Percentiles rank a stretch among this genome's conserved stretches.
phyloP scores from a whole-genome alignment of 2,329 filamentous ascomycete species.

The Escovopsis sp. region DNA sequence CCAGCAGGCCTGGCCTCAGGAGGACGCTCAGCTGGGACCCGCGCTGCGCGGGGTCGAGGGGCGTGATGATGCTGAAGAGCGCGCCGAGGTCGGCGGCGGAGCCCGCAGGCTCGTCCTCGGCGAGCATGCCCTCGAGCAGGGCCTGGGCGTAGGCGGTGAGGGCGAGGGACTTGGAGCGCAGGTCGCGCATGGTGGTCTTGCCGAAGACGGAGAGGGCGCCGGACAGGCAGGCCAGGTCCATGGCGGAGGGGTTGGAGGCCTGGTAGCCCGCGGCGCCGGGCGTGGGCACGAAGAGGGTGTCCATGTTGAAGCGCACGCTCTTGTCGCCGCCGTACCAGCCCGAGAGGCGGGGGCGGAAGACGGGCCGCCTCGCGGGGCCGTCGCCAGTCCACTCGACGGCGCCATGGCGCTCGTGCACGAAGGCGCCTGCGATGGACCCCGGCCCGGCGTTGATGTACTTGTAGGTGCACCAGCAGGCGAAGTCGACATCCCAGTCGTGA shows the following conservation, averaged over 20 bases:
- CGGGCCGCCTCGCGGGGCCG: slow-evolving; percentile 10
- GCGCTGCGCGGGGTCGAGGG: slow-evolving; percentile 48
- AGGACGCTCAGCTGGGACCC: slow-evolving; percentile 69
- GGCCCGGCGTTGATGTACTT: slow-evolving; percentile 87
- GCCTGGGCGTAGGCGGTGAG: slow-evolving; percentile 66
- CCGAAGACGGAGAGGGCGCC: slow-evolving; percentile 62
- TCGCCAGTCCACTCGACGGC: slow-evolving; percentile 29
- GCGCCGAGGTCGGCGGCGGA: slow-evolving; percentile 12
- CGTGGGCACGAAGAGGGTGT: slow-evolving; percentile 63
- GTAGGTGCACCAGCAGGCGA: slow-evolving; percentile 87
- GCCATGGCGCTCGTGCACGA: slow-evolving; percentile 65
- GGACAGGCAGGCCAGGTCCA: slow-evolving; percentile 62
- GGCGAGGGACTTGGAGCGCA: slow-evolving; percentile 56
- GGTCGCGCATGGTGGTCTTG: slow-evolving; percentile 50
- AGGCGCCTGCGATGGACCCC: slow-evolving; percentile 64
- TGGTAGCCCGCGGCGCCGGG: slow-evolving; percentile 70
- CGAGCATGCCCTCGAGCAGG: slow-evolving; percentile 36
- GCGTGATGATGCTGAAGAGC: slow-evolving; percentile 53
- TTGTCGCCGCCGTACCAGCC: slow-evolving; percentile 87
- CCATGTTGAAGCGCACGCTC: slow-evolving; percentile 65
- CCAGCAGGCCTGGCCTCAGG: slow-evolving; percentile 52
- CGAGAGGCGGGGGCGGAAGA: slow-evolving; percentile 50
- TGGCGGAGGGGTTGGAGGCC: slow-evolving; percentile 65
- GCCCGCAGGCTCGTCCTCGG: slow-evolving; percentile 7
- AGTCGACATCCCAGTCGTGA: slow-evolving; percentile 85